Evolutionary conservation across 495 filamentous ascomycete genomes (phyloP), one percentile per base, ranked within the genome.

Genomic region (Neurospora sp.): DNA sequence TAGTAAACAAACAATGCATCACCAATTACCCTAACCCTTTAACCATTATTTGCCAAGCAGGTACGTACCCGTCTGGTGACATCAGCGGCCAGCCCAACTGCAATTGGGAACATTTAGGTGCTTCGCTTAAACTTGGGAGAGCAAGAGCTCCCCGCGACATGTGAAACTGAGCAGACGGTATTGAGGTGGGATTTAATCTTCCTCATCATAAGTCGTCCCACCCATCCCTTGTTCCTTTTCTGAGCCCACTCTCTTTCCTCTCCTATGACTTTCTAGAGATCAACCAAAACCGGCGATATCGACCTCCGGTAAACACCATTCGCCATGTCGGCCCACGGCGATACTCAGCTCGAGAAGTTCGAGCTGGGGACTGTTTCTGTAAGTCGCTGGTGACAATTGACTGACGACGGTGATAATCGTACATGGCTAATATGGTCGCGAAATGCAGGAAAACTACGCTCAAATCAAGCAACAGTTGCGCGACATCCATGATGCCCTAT

Each of bases 401-500:
- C 31, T 4, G 31, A 34, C 3, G 31, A 34, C 31, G 21, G 21
- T 24, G 11, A 59, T 7, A 5, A 28, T 59, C 2, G 7, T 48
- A 48, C 43, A 21, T 48, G 10, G 48, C 21, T 59, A 15, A 59
- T 6, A 28, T 28, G 21, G 24, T 59, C 11, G 9, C 21, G 10
- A 15, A 59, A 10, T 48, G 43, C 21, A 66, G 34, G 34, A 37
- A 17, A 70, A 69, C 70, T 71, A 74, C 21, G 48, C 71, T 17
- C 54, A 66, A 9, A 66, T 66, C 54, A 66, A 66, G 31, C 54
- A 66, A 19, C 54, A 66, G 37, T 40, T 74, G 34, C 39, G 39
- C 45, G 43, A 73, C 59, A 87, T 88, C 6, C 75, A 89, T 73
- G 85, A 81, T 74, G 82, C 86, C 76, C 39, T 54, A 24, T 28